Conservation (phyloP, 2,329 filamentous ascomycete genomes). For the Aspergillus brasiliensis region DNA sequence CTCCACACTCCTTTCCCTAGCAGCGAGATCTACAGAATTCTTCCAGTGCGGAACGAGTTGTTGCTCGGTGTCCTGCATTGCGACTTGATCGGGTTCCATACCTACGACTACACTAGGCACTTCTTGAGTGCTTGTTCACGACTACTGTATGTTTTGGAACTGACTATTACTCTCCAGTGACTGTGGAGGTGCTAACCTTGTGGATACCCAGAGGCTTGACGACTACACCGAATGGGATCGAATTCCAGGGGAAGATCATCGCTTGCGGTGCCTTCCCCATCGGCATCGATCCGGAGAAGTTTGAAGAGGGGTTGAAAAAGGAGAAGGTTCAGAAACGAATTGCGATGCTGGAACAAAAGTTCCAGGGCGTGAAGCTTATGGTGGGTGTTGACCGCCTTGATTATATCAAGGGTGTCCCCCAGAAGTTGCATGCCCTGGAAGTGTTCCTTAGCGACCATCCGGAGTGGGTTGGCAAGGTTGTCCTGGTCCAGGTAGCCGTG, state of each 20-base stretch:
- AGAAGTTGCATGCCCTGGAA: slow-evolving; percentile 94
- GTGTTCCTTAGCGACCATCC: slow-evolving; percentile 96
- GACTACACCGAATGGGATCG: slow-evolving; percentile 90
- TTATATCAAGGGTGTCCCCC: slow-evolving; percentile 98
- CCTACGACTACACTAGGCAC: slow-evolving; percentile 97
- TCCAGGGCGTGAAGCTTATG: slow-evolving; percentile 93
- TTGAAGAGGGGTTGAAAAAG: slow-evolving; percentile 83
- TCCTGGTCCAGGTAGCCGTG: slow-evolving; percentile 93
- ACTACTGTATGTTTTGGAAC: slow-evolving; percentile 65
- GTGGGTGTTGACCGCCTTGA: slow-evolving; percentile 95
- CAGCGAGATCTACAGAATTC: slow-evolving; percentile 93
- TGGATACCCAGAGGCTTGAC: slow-evolving; percentile 42
- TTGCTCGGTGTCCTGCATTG: slow-evolving; percentile 86
- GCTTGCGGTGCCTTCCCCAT: slow-evolving; percentile 96
- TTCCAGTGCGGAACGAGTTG: slow-evolving; percentile 88
- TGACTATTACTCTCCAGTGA: background rate
- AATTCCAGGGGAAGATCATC: slow-evolving; percentile 84
- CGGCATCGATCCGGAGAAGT: slow-evolving; percentile 96
- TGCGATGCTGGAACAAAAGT: slow-evolving; percentile 80
- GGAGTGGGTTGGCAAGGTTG: slow-evolving; percentile 97
- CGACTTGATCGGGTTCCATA: slow-evolving; percentile 96
- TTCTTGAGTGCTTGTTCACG: slow-evolving; percentile 96
- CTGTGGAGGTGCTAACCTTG: slow-evolving; percentile 17
- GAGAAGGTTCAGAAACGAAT: slow-evolving; percentile 87
- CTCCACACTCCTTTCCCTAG: slow-evolving; percentile 96